Conservation (phyloP, 306 rosid species). For the Heteromeles arbutifolia region DNA sequence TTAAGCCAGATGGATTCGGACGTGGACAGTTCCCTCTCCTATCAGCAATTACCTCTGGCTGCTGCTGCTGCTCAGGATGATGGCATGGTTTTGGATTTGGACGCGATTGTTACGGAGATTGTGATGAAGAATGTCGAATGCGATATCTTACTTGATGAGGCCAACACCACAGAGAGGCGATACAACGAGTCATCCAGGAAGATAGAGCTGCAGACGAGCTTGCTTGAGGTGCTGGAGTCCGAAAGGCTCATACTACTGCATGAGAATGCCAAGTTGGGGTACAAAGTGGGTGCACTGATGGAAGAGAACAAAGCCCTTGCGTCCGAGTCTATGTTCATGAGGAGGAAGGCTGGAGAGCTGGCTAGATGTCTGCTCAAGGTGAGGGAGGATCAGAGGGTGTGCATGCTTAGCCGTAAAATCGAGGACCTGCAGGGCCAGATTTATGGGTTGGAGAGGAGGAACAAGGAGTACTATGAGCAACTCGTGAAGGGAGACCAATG, state of each 20-base stretch:
- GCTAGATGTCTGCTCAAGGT: conserved; percentile 71
- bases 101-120: conserved; percentile 52
- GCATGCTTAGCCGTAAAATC: conserved; percentile 59
- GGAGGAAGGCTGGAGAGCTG: conserved; percentile 69
- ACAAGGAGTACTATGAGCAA: conserved; percentile 70
- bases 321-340: conserved; percentile 58
- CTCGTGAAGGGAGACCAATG: conserved; percentile 32
- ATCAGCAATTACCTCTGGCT: conserved; percentile 24
- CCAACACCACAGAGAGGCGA: conserved; percentile 43
- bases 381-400: conserved; percentile 83
- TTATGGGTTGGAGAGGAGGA: conserved; percentile 78
- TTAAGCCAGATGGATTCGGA: conserved; percentile 56
- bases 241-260: conserved; percentile 75
- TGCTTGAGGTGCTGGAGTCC: conserved; percentile 90
- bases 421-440: conserved; percentile 88
- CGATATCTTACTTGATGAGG: conserved; percentile 53
- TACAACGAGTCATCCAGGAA: conserved; percentile 57
- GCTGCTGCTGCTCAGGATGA: background rate
- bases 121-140: conserved; percentile 71
- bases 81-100: conserved; percentile 9
- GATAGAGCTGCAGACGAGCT: conserved; percentile 67
- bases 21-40: conserved; percentile 71
- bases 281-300: conserved; percentile 43
- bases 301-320: conserved; percentile 75
- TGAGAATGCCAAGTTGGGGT: conserved; percentile 74